phyloP scores from a whole-genome alignment of 2,329 filamentous ascomycete species.

The Ophiostoma ulmi region DNA sequence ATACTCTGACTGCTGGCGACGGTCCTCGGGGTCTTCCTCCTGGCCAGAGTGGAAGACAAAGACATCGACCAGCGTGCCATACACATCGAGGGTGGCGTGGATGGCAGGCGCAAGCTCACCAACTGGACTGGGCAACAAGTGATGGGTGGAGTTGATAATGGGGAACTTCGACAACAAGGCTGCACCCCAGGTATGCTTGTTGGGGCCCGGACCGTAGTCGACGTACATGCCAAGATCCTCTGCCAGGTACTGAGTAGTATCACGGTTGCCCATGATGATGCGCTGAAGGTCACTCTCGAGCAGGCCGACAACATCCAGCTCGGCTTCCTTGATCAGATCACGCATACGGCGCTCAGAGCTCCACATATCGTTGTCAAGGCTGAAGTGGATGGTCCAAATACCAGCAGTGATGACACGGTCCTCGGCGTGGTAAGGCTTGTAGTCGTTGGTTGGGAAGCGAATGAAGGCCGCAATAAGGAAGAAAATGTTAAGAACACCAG shows the following conservation, averaged over 20 bases:
- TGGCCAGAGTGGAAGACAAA: constrained; percentile 99
- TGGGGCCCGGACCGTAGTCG: constrained; percentile 92
- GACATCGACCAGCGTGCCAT: constrained; percentile 83
- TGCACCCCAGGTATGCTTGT: constrained; percentile 97
- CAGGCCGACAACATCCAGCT: constrained; percentile 94
- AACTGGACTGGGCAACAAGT: constrained; percentile 86
- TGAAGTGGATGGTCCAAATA: constrained; percentile 99
- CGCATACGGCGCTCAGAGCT: constrained; percentile 91
- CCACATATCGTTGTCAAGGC: constrained; percentile 98
- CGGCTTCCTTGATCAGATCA: constrained; percentile 84
- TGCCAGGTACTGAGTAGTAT: constrained; percentile 89
- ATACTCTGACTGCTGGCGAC: constrained; percentile 80
- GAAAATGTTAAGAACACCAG: constrained; percentile 72
- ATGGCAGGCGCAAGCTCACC: constrained; percentile 95
- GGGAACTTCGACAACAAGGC: constrained; percentile 92
- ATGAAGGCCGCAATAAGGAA: constrained; percentile 77
- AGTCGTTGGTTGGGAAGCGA: constrained; percentile 88
- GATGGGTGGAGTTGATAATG: constrained; percentile 93
- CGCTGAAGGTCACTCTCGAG: constrained; percentile 90
- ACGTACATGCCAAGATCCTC: constrained; percentile 99
- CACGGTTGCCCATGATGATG: constrained; percentile 99
- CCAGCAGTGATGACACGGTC: constrained; percentile 86
- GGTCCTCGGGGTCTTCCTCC: constrained; percentile 91
- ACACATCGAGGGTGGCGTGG: constrained; percentile 90
- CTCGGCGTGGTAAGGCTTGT: constrained; percentile 81